A percentile compares a stretch with the other conserved stretches of the same genome.
These are phyloP conservation scores for Ulota crispa DNA, from an alignment of 225 moss, liverwort and hornwort species.

Conservation along the genomic window DNA sequence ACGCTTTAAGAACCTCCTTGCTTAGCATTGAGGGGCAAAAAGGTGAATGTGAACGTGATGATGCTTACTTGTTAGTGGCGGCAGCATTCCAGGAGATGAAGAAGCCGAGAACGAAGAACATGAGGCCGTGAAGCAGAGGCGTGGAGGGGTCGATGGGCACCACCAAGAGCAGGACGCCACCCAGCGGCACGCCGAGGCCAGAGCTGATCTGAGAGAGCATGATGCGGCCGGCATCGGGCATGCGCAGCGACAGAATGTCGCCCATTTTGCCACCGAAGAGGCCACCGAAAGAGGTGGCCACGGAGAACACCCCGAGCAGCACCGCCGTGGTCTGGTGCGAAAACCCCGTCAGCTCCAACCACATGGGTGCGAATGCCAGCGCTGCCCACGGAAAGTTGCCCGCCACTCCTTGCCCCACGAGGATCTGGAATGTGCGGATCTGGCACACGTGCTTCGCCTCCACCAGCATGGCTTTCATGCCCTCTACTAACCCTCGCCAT, in stretches of 20 bases:
- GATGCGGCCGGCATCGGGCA: constrained; percentile 85
- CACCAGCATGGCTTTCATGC: constrained; percentile 54
- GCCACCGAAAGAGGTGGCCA: constrained; percentile 65
- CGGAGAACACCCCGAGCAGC: constrained; percentile 72
- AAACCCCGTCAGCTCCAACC: constrained; percentile 87
- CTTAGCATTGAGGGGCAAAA: neutral
- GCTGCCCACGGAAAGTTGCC: constrained; percentile 90
- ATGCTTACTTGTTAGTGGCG: constrained; percentile 81
- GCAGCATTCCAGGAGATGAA: constrained; percentile 77
- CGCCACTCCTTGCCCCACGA: constrained; percentile 87
- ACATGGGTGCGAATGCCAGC: constrained; percentile 88
- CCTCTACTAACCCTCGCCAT: constrained; percentile 43
- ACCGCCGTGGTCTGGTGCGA: constrained; percentile 70
- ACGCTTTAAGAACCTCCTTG: too few relatives aligned
- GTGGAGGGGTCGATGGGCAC: constrained; percentile 68
- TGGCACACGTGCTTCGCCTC: constrained; percentile 74
- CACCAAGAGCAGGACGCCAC: constrained; percentile 64
- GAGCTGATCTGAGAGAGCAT: constrained; percentile 96
- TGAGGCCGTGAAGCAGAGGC: constrained; percentile 51
- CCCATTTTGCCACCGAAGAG: constrained; percentile 88
- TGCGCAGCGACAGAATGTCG: constrained; percentile 64
- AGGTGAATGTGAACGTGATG: neutral
- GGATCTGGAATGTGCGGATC: constrained; percentile 83
- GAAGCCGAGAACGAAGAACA: constrained; percentile 71
- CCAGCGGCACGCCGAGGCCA: constrained; percentile 73